Evolutionary conservation across 2,329 filamentous ascomycete species (phyloP).

Genomic region (Aspergillus floridensis): DNA sequence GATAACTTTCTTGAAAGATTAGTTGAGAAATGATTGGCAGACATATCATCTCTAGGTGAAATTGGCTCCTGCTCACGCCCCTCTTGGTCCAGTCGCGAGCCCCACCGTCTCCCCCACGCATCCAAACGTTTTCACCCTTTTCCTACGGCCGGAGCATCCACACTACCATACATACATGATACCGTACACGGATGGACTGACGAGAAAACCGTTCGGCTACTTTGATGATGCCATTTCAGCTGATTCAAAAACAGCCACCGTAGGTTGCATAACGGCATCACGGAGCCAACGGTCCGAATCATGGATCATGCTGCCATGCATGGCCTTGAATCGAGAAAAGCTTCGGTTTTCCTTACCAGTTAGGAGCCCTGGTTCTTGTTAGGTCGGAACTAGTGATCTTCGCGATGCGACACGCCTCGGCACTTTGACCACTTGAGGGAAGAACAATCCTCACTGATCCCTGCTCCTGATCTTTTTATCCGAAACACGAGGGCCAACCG

Average conservation of each 20-base stretch:
- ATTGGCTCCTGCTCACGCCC: conserved; percentile 7
- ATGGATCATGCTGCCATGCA: background rate
- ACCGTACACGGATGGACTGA: background rate
- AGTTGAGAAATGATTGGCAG: background rate
- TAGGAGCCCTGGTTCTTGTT: background rate
- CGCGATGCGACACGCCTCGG: background rate
- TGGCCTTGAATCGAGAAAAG: background rate
- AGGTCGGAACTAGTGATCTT: background rate
- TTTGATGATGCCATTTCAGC: background rate
- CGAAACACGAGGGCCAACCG: background rate
- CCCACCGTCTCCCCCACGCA: background rate
- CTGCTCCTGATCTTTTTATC: background rate
- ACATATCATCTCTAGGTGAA: background rate
- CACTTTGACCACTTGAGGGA: background rate
- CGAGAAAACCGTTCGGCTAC: background rate
- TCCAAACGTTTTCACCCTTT: background rate
- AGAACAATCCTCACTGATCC: background rate
- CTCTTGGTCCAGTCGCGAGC: conserved; percentile 2
- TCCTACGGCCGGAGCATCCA: background rate
- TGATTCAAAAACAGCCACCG: background rate
- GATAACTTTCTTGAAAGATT: background rate
- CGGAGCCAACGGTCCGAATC: background rate
- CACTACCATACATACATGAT: background rate
- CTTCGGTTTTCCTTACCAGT: background rate
- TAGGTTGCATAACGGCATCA: background rate